Percentiles rank a stretch among this genome's conserved stretches.
Evolutionary conservation across 176 grass and related monocot genomes (phyloP).

Genomic region (Cocos nucifera): DNA sequence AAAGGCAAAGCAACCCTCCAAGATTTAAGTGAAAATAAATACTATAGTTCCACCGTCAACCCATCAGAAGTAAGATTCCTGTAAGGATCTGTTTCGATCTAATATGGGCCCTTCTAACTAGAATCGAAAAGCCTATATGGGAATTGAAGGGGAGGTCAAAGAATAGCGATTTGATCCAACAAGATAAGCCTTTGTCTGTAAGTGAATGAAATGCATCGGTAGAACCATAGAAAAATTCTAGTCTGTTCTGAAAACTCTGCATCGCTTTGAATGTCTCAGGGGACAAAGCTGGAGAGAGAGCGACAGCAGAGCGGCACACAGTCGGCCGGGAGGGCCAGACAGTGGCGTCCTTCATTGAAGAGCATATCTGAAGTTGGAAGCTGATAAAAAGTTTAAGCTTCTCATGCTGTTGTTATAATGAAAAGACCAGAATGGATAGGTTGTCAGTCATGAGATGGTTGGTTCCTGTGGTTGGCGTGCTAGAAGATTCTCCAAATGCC

Average conservation of each 20-base stretch:
- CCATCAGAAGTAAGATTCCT: no score
- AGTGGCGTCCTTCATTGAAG: constrained; percentile 84
- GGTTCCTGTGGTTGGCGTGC: constrained; percentile 15
- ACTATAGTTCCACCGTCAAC: neutral
- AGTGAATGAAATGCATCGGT: no score
- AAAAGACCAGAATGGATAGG: constrained; percentile 7
- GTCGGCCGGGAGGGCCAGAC: constrained; percentile 22
- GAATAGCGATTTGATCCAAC: no score
- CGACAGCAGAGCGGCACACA: constrained; percentile 30
- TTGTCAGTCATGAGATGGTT: constrained; percentile 25
- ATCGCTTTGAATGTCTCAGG: neutral
- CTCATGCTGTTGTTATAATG: no score
- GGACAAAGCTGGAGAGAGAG: constrained; percentile 39
- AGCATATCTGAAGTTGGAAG: constrained; percentile 68
- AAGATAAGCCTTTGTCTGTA: no score
- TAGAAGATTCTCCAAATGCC: constrained; percentile 1
- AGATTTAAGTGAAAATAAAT: neutral
- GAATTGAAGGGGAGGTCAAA: no score
- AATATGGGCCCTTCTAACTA: no score
- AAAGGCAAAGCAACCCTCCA: neutral
- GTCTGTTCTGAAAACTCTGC: neutral
- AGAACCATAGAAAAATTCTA: neutral
- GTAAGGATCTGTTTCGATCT: no score
- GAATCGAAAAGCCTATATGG: no score
- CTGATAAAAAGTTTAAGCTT: constrained; percentile 1